These are phyloP conservation scores for Adansonia digitata DNA, from an alignment of 345 rosid species.

Conservation along the genomic window DNA sequence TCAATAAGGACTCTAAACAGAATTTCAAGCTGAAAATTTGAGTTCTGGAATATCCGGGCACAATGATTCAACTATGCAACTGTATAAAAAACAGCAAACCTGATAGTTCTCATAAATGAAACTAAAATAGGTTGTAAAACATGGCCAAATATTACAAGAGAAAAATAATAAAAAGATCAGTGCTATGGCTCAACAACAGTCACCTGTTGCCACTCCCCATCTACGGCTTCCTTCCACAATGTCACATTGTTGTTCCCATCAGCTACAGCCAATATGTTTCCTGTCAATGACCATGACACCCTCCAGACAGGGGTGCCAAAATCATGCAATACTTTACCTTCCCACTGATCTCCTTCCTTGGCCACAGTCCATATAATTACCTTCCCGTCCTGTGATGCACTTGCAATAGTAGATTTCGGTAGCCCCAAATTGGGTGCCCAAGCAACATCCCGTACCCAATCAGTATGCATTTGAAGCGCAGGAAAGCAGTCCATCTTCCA, in stretches of 20 bases:
- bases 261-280: conserved; percentile 8
- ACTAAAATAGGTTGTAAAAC: conserved; percentile 1
- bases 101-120: background rate
- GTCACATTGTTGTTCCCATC: conserved; percentile 11
- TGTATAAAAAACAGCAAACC: background rate
- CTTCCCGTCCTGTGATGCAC: background rate
- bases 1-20: no score
- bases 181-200: conserved; percentile 10
- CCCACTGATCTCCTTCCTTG: conserved; percentile 11
- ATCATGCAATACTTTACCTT: conserved; percentile 8
- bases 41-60: background rate
- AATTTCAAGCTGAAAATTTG: background rate
- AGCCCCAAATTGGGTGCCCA: conserved; percentile 15
- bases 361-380: conserved; percentile 3
- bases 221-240: conserved; percentile 10
- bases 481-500: conserved; percentile 12
- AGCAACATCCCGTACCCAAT: conserved; percentile 9
- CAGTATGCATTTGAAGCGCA: conserved; percentile 8
- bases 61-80: background rate
- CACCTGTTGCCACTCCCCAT: conserved; percentile 12
- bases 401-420: conserved; percentile 1
- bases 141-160: background rate
- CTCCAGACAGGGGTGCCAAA: conserved; percentile 1
- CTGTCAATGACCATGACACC: conserved; percentile 8
- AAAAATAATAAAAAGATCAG: background rate